Evolutionary conservation across 176 grass and related monocot species (phyloP), one percentile per base, ranked within the genome.

Genomic region (Poa annua): DNA sequence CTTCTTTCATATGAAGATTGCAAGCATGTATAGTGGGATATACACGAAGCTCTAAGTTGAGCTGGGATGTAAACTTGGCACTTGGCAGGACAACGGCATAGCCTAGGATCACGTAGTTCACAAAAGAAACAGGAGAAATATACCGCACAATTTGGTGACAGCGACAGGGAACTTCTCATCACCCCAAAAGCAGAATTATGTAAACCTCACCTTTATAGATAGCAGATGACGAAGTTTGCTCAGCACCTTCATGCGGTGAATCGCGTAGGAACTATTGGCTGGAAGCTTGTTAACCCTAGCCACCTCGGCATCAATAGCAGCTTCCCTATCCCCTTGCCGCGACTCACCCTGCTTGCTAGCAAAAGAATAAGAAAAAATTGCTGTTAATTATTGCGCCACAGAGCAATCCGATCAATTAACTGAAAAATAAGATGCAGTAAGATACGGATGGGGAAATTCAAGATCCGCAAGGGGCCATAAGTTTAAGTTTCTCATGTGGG

Each of bases 141-240:
- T 79, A 64, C 22, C 35, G 3, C 32, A 80, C 25, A 42, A 38
- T 5, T 34, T 44, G 7, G 9, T 14, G 0, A 34, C 14, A 74
- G 76, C n/a, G 54, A 77, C 2, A 3, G 11, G 68, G 69, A 76
- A 45, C 70, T 3, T 47, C 19, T 32, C 14, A 50, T 32, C 13
- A 42, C 22, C 11, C 68, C 25, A 67, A 64, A 86, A 75, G 67
- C 9, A n/a, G 36, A 14, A 6, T 76, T 65, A 82, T 1, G 19
- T 11, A 14, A 56, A 33, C 5, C 44, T 87, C 53, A 93, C 94
- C 86, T 92, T 87, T 67, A 93, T 81, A 19, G 90, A 94, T 32
- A 98, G 19, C 38, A 98, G 89, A 71, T 93, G 79, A 3, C 86
- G 90, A 70, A 98, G 86, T 88, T 98, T 98, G 82, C 82, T 98